Conservation (phyloP, 352 stramenopile species). For the Phytophthora tubulina region DNA sequence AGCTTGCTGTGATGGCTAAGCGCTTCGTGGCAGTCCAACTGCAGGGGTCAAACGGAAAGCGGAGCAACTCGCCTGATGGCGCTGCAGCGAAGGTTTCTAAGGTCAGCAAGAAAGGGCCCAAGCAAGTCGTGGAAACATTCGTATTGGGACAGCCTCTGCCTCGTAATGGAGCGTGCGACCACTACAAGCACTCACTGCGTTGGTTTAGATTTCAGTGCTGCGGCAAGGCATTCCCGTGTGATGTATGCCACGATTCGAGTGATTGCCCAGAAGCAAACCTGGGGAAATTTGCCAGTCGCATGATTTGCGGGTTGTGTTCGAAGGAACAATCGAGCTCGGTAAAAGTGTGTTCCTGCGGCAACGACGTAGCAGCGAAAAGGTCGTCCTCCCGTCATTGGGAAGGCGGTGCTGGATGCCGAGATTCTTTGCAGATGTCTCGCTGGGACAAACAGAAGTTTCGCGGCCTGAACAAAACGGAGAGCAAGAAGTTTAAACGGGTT, state of each 20-base stretch:
- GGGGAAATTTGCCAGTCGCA: constrained; percentile 83
- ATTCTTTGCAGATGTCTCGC: constrained; percentile 65
- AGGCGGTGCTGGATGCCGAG: constrained; percentile 76
- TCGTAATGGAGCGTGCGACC: constrained; percentile 73
- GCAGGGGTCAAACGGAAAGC: constrained; percentile 24
- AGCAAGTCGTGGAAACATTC: constrained; percentile 60
- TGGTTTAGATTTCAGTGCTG: constrained; percentile 92
- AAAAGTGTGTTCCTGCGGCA: constrained; percentile 84
- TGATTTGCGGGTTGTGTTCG: constrained; percentile 87
- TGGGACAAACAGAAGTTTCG: constrained; percentile 83
- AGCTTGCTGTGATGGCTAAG: constrained; percentile 76
- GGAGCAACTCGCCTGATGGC: constrained; percentile 14
- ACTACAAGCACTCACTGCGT: constrained; percentile 83
- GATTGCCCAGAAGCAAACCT: constrained; percentile 75
- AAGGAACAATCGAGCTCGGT: constrained; percentile 80
- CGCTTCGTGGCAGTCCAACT: constrained; percentile 56
- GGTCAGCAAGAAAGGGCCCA: constrained; percentile 48
- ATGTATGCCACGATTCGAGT: constrained; percentile 83
- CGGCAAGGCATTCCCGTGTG: constrained; percentile 81
- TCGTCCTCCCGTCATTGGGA: constrained; percentile 75
- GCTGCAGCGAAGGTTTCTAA: constrained; percentile 34
- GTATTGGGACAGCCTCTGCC: constrained; percentile 76
- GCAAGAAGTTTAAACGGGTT: constrained; percentile 82
- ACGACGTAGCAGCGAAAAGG: constrained; percentile 66
- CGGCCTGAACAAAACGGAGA: constrained; percentile 82